A percentile compares a stretch with the other conserved stretches of the same genome.
Conservation (phyloP, 768 basidiomycete genomes). For the Tephrocybe rancida region DNA sequence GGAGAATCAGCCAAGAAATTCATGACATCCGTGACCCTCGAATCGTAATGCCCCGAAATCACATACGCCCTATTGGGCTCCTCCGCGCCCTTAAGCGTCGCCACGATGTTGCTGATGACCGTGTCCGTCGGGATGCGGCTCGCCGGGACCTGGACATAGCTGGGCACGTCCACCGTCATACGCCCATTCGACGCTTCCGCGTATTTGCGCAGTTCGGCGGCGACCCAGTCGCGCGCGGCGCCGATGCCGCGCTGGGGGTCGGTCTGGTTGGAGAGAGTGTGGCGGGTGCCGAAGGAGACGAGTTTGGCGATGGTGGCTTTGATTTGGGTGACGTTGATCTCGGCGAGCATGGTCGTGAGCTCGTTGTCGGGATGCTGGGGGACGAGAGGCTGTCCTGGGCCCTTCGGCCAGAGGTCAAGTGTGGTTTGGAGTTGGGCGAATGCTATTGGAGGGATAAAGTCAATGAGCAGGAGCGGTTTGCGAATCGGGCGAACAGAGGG, state of each 20-base stretch:
- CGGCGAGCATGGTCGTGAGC: slow-evolving; percentile 45
- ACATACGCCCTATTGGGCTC: slow-evolving; percentile 55
- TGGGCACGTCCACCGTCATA: slow-evolving; percentile 46
- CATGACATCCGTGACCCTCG: slow-evolving; percentile 38
- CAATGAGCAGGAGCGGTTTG: not conserved
- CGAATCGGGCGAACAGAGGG: not conserved
- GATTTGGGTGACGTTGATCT: slow-evolving; percentile 47
- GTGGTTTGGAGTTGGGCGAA: slow-evolving; percentile 5
- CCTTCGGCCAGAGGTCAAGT: slow-evolving; percentile 43
- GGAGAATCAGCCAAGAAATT: slow-evolving; percentile 49
- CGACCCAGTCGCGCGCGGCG: slow-evolving; percentile 59
- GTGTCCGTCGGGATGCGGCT: slow-evolving; percentile 40
- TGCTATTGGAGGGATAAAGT: not conserved
- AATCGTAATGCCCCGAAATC: slow-evolving; percentile 59
- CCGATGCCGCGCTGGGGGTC: slow-evolving; percentile 55
- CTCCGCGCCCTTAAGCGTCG: slow-evolving; percentile 48
- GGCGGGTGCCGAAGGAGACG: slow-evolving; percentile 56
- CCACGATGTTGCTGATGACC: slow-evolving; percentile 52
- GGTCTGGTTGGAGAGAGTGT: slow-evolving; percentile 55
- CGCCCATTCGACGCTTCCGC: slow-evolving; percentile 40
- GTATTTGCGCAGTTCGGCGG: slow-evolving; percentile 41
- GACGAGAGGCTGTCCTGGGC: slow-evolving; percentile 43
- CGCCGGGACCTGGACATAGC: slow-evolving; percentile 43
- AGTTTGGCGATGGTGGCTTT: slow-evolving; percentile 51
- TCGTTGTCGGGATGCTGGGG: slow-evolving; percentile 47